phyloP scores from a whole-genome alignment of 768 basidiomycete genomes.

The Tricholoma matsutake region DNA sequence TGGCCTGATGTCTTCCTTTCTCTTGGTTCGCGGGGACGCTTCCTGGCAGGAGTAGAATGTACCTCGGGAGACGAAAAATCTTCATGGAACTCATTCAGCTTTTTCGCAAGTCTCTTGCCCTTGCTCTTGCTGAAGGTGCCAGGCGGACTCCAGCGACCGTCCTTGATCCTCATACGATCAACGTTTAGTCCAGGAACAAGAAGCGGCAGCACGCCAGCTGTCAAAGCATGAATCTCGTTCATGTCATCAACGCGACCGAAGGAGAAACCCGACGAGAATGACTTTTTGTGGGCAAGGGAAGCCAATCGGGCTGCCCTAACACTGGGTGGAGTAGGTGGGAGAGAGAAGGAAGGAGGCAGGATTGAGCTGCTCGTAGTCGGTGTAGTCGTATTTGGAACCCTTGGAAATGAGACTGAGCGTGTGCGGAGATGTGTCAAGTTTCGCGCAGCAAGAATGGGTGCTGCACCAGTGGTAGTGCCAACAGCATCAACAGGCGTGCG shows the following conservation, averaged over 20 bases:
- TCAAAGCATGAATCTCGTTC: slow-evolving; percentile 69
- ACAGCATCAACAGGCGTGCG: slow-evolving; percentile 31
- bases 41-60: slow-evolving; percentile 59
- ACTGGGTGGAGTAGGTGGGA: slow-evolving; percentile 74
- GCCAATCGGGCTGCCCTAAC: slow-evolving; percentile 56
- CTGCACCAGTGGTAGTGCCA: slow-evolving; percentile 36
- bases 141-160: slow-evolving; percentile 41
- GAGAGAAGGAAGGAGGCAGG: slow-evolving; percentile 64
- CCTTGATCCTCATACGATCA: slow-evolving; percentile 53
- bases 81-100: slow-evolving; percentile 41
- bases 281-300: slow-evolving; percentile 56
- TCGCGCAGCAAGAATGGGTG: slow-evolving; percentile 25
- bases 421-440: slow-evolving; percentile 54
- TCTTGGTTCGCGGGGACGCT: slow-evolving; percentile 25
- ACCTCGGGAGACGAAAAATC: slow-evolving; percentile 56
- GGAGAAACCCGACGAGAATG: slow-evolving; percentile 61
- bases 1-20: slow-evolving; percentile 48
- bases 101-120: slow-evolving; percentile 32
- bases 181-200: slow-evolving; percentile 65
- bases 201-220: slow-evolving; percentile 64
- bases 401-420: slow-evolving; percentile 55
- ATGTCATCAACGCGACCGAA: slow-evolving; percentile 55
- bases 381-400: slow-evolving; percentile 35
- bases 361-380: slow-evolving; percentile 34
- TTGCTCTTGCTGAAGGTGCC: slow-evolving; percentile 40